Conservation (phyloP, 306 rosid species). For the Dryas octopetala region DNA sequence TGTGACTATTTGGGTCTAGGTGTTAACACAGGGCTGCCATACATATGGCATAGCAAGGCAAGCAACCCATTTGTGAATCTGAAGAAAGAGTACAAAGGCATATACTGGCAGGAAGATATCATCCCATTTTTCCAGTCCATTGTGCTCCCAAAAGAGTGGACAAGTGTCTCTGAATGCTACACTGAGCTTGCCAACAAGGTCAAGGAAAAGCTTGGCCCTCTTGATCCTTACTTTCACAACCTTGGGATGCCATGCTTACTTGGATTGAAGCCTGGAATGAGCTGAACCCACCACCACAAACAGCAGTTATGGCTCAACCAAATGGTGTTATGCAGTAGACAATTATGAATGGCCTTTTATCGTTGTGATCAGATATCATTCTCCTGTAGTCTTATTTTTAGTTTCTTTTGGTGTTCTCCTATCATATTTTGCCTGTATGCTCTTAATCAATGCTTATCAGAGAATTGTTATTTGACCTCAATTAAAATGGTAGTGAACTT, state of each 20-base stretch:
- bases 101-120: conserved; percentile 48
- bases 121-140: conserved; percentile 46
- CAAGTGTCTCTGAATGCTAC: conserved; percentile 44
- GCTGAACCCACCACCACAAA: conserved; percentile 49
- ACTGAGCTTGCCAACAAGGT: conserved; percentile 44
- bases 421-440: too few relatives aligned
- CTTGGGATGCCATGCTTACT: conserved; percentile 74
- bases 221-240: conserved; percentile 52
- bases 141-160: conserved; percentile 37
- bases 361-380: too few relatives aligned
- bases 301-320: neutral
- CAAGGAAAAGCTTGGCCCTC: conserved; percentile 36
- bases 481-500: neutral
- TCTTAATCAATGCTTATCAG: too few relatives aligned
- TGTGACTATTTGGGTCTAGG: conserved; percentile 45
- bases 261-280: conserved; percentile 83
- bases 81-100: conserved; percentile 50
- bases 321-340: neutral
- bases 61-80: conserved; percentile 52
- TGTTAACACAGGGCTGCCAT: conserved; percentile 48
- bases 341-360: too few relatives aligned
- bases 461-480: too few relatives aligned
- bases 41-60: conserved; percentile 56
- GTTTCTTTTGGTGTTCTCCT: too few relatives aligned
- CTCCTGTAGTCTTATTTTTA: too few relatives aligned